phyloP scores from a whole-genome alignment of 1,139 yeast species.

The Pneumocystis wakefieldiae region DNA sequence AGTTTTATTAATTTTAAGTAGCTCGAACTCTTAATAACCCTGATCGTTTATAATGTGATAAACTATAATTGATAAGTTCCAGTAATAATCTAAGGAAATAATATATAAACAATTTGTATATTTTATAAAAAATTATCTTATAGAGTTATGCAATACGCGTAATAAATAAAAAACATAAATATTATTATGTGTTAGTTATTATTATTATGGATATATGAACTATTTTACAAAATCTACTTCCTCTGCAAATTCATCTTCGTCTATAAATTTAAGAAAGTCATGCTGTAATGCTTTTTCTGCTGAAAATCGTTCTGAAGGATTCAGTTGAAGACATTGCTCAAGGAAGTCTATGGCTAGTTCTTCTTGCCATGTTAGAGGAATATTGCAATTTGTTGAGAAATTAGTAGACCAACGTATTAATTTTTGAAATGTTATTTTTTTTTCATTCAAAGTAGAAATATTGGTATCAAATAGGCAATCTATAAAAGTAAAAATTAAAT shows the following conservation, averaged over 20 bases:
- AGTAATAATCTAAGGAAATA: neutral
- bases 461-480: slow-evolving; percentile 59
- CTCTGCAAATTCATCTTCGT: neutral
- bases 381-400: slow-evolving; percentile 14
- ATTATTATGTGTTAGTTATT: neutral
- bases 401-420: slow-evolving; percentile 27
- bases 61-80: neutral
- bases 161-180: neutral
- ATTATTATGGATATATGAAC: neutral
- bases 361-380: slow-evolving; percentile 19
- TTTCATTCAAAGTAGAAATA: slow-evolving; percentile 31
- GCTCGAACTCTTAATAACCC: neutral
- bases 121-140: neutral
- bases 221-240: neutral
- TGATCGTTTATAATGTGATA: neutral
- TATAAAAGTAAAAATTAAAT: neutral
- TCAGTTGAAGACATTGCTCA: slow-evolving; percentile 39
- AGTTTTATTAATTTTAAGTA: neutral
- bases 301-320: slow-evolving; percentile 38
- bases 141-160: neutral
- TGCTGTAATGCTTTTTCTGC: slow-evolving; percentile 43
- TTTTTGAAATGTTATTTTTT: slow-evolving; percentile 24
- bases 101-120: neutral
- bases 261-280: slow-evolving; percentile 32
- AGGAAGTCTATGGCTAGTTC: slow-evolving; percentile 38